Percentiles rank a stretch among this genome's conserved stretches.
These are phyloP conservation scores for Rhynchospora tenuis DNA, from an alignment of 176 grass and related monocot species.

Conservation along the genomic window DNA sequence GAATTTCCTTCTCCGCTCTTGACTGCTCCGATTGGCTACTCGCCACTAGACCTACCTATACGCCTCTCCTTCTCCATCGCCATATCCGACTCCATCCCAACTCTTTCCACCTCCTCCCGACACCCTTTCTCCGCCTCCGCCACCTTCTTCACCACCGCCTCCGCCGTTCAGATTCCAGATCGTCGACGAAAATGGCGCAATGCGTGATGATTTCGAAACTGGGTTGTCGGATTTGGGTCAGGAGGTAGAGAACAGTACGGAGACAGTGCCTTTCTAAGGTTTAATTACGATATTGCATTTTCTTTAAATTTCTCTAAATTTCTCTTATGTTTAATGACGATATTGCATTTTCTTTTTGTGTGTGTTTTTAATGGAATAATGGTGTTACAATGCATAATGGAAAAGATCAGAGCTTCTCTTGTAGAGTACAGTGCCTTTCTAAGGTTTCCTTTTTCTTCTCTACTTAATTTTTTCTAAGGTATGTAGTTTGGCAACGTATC, in stretches of 20 bases:
- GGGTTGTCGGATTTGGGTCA: constrained; percentile 39
- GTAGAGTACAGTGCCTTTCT: neutral
- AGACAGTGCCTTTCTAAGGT: constrained; percentile 17
- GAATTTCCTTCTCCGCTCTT: too few species aligned
- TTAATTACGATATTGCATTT: too few species aligned
- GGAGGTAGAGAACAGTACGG: constrained; percentile 17
- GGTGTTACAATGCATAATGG: neutral
- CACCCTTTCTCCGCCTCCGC: neutral
- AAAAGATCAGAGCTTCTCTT: neutral
- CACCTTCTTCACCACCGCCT: constrained; percentile 20
- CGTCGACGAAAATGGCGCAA: constrained; percentile 56
- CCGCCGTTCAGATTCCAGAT: constrained; percentile 45
- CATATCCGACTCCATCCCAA: neutral
- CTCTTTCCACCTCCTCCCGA: neutral
- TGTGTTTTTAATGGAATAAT: neutral
- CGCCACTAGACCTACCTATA: too few species aligned
- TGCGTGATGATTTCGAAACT: constrained; percentile 75
- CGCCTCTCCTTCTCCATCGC: neutral
- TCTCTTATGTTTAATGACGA: neutral
- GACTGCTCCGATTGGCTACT: too few species aligned
- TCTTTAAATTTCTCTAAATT: too few species aligned
- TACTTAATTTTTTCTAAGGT: neutral
- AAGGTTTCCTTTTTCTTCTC: neutral
- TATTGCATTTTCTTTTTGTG: neutral
- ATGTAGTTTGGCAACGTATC: neutral